Conservation (phyloP, 345 rosid genomes). For the Eucalyptus polyanthemos region DNA sequence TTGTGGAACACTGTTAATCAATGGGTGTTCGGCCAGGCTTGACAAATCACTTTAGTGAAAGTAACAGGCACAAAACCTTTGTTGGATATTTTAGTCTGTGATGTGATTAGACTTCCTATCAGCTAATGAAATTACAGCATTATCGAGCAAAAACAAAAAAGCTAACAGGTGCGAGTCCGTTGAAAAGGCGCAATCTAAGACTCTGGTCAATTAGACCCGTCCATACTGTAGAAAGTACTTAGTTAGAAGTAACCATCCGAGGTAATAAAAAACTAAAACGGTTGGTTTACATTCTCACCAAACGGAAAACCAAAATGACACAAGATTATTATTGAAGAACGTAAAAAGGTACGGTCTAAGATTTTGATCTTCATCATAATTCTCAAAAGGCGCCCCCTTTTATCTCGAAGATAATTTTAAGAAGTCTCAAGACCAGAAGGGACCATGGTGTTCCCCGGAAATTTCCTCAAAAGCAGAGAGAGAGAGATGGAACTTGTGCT, state of each 20-base stretch:
- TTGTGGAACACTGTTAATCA: background rate
- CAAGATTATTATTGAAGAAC: background rate
- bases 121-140: too few relatives aligned
- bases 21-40: background rate
- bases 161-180: background rate
- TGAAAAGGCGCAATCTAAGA: background rate
- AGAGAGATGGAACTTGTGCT: conserved; percentile 9
- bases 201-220: background rate
- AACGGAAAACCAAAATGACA: background rate
- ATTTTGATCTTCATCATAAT: background rate
- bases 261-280: background rate
- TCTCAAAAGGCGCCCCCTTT: background rate
- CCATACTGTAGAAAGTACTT: background rate
- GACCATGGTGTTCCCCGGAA: conserved; percentile 10
- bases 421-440: conserved; percentile 11
- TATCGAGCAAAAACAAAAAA: too few relatives aligned
- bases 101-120: too few relatives aligned
- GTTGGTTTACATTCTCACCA: background rate
- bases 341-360: background rate
- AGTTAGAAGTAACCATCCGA: background rate
- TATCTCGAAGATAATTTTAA: background rate
- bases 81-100: too few relatives aligned
- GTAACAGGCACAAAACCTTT: background rate
- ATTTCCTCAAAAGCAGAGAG: conserved; percentile 24
- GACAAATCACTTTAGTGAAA: background rate